These are phyloP conservation scores for Ascoidea asiatica DNA, from an alignment of 805 yeast species.

Conservation along the genomic window DNA sequence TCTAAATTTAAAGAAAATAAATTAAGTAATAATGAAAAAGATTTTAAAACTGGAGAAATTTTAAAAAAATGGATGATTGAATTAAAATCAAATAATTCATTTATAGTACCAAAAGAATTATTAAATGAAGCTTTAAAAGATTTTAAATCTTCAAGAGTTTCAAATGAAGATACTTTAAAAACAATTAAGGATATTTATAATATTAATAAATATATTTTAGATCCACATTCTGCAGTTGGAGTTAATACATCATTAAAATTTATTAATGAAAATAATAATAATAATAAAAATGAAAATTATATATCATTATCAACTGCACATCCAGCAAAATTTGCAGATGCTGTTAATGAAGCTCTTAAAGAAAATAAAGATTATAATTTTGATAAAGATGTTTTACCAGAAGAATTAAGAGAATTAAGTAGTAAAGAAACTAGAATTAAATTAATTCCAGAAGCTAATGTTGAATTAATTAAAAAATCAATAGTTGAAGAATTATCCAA, in stretches of 20 bases:
- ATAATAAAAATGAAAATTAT: conserved; percentile 25
- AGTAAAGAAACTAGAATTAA: conserved; percentile 62
- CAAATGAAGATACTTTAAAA: conserved; percentile 61
- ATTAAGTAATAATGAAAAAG: conserved; percentile 26
- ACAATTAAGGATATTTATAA: conserved; percentile 66
- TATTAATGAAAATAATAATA: conserved; percentile 32
- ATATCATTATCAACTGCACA: conserved; percentile 93
- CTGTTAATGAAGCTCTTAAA: conserved; percentile 70
- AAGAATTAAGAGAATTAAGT: conserved; percentile 63
- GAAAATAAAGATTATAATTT: conserved; percentile 66
- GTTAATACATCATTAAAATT: conserved; percentile 61
- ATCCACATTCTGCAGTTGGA: conserved; percentile 97
- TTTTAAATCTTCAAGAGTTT: conserved; percentile 70
- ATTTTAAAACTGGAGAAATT: conserved; percentile 58
- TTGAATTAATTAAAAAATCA: conserved; percentile 59
- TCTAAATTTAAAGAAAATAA: conserved; percentile 27
- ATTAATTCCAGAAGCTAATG: conserved; percentile 56
- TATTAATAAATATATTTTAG: conserved; percentile 61
- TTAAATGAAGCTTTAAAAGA: conserved; percentile 51
- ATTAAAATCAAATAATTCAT: conserved; percentile 64
- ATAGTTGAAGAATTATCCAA: conserved; percentile 59
- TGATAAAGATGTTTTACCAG: conserved; percentile 81
- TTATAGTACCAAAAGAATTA: conserved; percentile 53
- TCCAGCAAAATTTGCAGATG: conserved; percentile 97
- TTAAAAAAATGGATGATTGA: conserved; percentile 67